Base-by-base conservation (phyloP, 306 rosid genomes). In the Morella rubra region DNA sequence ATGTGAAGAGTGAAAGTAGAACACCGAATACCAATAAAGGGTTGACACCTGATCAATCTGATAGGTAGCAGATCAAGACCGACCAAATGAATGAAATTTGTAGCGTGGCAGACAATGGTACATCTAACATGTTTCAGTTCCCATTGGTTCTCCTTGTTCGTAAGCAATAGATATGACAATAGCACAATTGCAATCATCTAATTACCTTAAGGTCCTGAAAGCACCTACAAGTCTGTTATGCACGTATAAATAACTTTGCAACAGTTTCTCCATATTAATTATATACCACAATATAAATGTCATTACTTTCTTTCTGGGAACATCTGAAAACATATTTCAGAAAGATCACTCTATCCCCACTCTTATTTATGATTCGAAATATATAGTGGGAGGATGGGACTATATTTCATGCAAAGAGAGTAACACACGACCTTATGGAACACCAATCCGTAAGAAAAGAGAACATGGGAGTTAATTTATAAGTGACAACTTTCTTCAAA, bases 21-120 rank as follows among this genome's bases (percentile, higher is more conserved):
- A 32, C 79, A 27, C 47, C 5, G 70, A 69, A 65, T 52, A 53
- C 47, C 74, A 52, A 54, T 65, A 65, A 40, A 72, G 69, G 67
- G 76, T 67, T 56, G 24, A 54, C 55, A 50, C 49, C 58, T 81
- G 20, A 37, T 72, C 47, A 69, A 49, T 59, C 27, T 45, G 42
- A 69, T 47, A 32, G 59, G 60, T 14, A 73, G 41, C 37, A 52
- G 73, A 70, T 58, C 44, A 41, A 56, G 51, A 73, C 32, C 8
- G 44, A 32, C 22, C 37, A 71, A 71, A 72, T 71, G 45, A 53
- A 67, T 27, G 61, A 14, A 75, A 60, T 52, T 52, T 16, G 7
- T 52, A 66, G 18, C n/a, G 50, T 67, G 44, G 40, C 73, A 49
- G 40, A 40, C 55, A 27, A 78, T 68, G 2, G 18, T 52, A 52